These are phyloP conservation scores for Kondoa subrosea DNA, from an alignment of 768 basidiomycete species.

Conservation along the genomic window DNA sequence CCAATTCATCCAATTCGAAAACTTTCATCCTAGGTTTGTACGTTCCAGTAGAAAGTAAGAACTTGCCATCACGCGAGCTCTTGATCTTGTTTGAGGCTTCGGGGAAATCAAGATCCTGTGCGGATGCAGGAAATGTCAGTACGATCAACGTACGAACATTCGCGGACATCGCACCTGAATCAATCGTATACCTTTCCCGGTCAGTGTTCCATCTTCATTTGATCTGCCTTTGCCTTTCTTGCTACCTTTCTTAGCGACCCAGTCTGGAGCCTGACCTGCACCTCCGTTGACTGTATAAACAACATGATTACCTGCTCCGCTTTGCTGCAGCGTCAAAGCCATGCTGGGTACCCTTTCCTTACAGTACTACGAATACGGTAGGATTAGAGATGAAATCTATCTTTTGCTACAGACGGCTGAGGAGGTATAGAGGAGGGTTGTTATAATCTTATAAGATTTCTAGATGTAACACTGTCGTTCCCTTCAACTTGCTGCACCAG, in stretches of 20 bases:
- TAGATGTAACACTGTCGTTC: too few relatives aligned
- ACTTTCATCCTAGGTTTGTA: constrained; percentile 96
- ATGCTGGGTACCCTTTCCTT: not conserved
- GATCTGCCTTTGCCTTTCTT: constrained; percentile 31
- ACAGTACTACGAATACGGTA: too few relatives aligned
- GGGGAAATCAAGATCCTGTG: constrained; percentile 91
- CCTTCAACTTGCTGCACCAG: too few relatives aligned
- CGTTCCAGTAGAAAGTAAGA: constrained; percentile 83
- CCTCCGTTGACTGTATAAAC: constrained; percentile 95
- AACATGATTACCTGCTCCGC: constrained; percentile 34
- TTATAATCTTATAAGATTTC: too few relatives aligned
- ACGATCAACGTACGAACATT: not conserved
- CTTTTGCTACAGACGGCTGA: too few relatives aligned
- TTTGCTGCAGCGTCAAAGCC: not conserved
- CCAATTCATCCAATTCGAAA: constrained; percentile 82
- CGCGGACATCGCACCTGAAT: constrained; percentile 24
- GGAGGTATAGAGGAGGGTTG: too few relatives aligned
- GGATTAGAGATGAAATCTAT: too few relatives aligned
- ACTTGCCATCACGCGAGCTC: constrained; percentile 76
- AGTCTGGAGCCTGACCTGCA: constrained; percentile 30
- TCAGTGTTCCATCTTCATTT: constrained; percentile 22
- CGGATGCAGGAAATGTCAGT: constrained; percentile 72
- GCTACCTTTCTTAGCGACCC: constrained; percentile 26
- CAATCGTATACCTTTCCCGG: constrained; percentile 25
- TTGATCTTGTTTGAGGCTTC: constrained; percentile 85